phyloP scores from a whole-genome alignment of 768 basidiomycete species.

The Tulasnella sp. region DNA sequence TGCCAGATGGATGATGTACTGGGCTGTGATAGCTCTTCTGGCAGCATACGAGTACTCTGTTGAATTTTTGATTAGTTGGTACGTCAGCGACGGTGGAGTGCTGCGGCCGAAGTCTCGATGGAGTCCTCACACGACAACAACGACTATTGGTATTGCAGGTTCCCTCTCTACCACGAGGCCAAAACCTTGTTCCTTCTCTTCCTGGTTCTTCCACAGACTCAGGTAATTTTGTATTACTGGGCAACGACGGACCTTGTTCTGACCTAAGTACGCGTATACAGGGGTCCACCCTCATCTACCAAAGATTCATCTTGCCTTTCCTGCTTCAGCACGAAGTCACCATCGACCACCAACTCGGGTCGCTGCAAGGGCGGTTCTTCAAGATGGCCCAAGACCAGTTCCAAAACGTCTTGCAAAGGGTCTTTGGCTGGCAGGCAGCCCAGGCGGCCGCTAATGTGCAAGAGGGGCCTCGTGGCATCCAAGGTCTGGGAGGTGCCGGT shows the following conservation, averaged over 20 bases:
- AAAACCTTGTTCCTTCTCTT: conserved; percentile 86
- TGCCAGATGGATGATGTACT: conserved; percentile 96
- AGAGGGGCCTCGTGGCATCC: conserved; percentile 21
- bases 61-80: conserved; percentile 88
- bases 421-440: conserved; percentile 28
- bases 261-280: conserved; percentile 33
- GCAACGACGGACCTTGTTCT: not conserved
- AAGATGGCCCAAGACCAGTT: conserved; percentile 61
- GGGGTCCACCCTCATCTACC: conserved; percentile 83
- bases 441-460: conserved; percentile 17
- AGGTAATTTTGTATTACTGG: conserved; percentile 32
- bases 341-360: conserved; percentile 77
- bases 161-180: conserved; percentile 80
- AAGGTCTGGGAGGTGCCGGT: conserved; percentile 20
- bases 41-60: conserved; percentile 76
- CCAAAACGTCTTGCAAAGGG: conserved; percentile 59
- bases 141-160: conserved; percentile 46
- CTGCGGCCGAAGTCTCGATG: not conserved
- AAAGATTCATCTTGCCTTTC: conserved; percentile 72
- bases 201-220: conserved; percentile 84
- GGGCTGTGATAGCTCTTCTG: conserved; percentile 57
- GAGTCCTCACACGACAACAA: conserved; percentile 3
- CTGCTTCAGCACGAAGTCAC: conserved; percentile 76
- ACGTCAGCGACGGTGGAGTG: conserved; percentile 36
- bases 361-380: conserved; percentile 57